Evolutionary conservation across 495 filamentous ascomycete species (phyloP).

Genomic region (Immersiella caudata): DNA sequence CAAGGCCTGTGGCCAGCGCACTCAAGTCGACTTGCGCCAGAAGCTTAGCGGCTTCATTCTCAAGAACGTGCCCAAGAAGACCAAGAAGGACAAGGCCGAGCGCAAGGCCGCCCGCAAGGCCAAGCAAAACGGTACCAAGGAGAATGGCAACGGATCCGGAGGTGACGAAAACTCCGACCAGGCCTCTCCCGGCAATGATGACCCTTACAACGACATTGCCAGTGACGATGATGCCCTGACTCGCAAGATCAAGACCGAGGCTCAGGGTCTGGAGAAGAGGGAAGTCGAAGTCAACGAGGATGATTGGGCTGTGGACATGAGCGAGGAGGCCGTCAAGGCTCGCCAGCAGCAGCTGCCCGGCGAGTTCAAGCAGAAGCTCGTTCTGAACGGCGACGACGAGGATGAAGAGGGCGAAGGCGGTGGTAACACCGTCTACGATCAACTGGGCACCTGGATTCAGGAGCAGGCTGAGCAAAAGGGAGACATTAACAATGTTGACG

Average conservation of each 20-base stretch:
- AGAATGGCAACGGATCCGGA: conserved; percentile 62
- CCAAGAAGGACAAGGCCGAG: conserved; percentile 93
- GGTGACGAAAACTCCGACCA: conserved; percentile 73
- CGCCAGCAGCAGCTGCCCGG: conserved; percentile 87
- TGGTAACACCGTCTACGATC: conserved; percentile 81
- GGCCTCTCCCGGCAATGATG: conserved; percentile 69
- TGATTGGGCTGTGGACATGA: conserved; percentile 94
- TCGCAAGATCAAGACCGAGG: conserved; percentile 82
- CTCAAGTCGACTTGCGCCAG: conserved; percentile 85
- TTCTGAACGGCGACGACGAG: conserved; percentile 81
- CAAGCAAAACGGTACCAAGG: conserved; percentile 74
- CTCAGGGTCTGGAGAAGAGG: conserved; percentile 67
- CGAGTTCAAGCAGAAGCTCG: conserved; percentile 87
- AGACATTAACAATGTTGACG: conserved; percentile 72
- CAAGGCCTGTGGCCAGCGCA: conserved; percentile 95
- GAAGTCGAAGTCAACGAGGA: conserved; percentile 72
- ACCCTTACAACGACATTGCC: conserved; percentile 66
- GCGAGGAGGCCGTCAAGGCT: conserved; percentile 90
- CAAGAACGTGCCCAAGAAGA: conserved; percentile 85
- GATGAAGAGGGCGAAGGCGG: conserved; percentile 78
- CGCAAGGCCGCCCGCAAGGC: conserved; percentile 84
- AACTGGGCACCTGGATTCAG: conserved; percentile 90
- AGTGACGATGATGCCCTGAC: conserved; percentile 92
- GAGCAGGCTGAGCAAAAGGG: conserved; percentile 71
- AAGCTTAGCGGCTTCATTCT: conserved; percentile 98